These are phyloP conservation scores for Graphium sp. DNA, from an alignment of 2,329 filamentous ascomycete genomes.

Conservation along the genomic window DNA sequence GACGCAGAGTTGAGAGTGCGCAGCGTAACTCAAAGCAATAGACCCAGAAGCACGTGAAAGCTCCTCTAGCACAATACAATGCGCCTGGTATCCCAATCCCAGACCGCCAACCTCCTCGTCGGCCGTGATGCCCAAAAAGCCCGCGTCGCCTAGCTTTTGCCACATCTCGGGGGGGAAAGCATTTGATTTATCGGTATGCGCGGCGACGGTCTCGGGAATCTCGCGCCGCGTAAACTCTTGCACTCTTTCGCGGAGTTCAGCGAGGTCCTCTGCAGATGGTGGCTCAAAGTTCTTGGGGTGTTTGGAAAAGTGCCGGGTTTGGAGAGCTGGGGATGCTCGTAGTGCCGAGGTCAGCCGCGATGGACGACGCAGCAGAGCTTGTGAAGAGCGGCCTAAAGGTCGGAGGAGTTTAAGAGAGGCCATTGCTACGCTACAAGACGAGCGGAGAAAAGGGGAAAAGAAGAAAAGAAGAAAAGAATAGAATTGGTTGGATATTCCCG, in stretches of 20 bases:
- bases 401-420: slow-evolving; percentile 10
- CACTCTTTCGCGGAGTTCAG: slow-evolving; percentile 68
- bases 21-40: slow-evolving; percentile 83
- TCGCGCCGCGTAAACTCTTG: slow-evolving; percentile 83
- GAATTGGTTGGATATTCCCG: too few species aligned
- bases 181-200: slow-evolving; percentile 70
- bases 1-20: slow-evolving; percentile 89
- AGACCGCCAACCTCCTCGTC: slow-evolving; percentile 84
- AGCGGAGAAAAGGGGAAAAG: not conserved
- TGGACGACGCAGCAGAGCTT: slow-evolving; percentile 8
- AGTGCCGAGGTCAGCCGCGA: slow-evolving; percentile 9
- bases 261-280: slow-evolving; percentile 55
- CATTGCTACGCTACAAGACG: too few species aligned
- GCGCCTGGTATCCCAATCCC: slow-evolving; percentile 88
- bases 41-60: slow-evolving; percentile 71
- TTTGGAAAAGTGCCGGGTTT: slow-evolving; percentile 35
- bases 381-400: slow-evolving; percentile 11
- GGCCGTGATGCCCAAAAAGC: slow-evolving; percentile 81
- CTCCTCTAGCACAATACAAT: slow-evolving; percentile 92
- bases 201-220: slow-evolving; percentile 68
- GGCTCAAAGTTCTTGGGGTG: slow-evolving; percentile 47
- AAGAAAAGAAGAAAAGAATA: not conserved
- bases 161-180: slow-evolving; percentile 85
- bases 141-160: slow-evolving; percentile 82
- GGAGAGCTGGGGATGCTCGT: slow-evolving; percentile 19